Evolutionary conservation across 2,329 filamentous ascomycete species (phyloP), one percentile per base, ranked within the genome.

Genomic region (Nemania bipapillata): DNA sequence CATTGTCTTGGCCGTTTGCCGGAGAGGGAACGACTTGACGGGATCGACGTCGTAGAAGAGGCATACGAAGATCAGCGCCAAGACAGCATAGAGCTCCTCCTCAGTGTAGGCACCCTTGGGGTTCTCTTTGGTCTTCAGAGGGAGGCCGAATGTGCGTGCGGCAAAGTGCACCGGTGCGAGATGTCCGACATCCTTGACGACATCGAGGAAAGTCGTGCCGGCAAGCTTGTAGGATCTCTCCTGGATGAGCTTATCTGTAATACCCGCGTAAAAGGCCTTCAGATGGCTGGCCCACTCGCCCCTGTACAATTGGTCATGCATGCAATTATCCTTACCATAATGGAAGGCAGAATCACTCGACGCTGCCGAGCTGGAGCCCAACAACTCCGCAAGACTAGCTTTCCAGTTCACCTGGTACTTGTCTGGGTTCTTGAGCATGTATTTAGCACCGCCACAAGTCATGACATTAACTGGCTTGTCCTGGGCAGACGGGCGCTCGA

Each of bases 111-210:
- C 77, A 2, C 86, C 86, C 72, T 84, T 86, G 2, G 88, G 86
- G 58, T 88, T 86, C 11, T 87, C 82, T 2, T 79, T 77, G 0
- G 87, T 89, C 81, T 92, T 92, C 45, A 93, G 81, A 0, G 91
- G 90, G 3, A 93, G 81, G 56, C 88, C 87, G 76, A 92, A 91
- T 24, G 84, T 83, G 4, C 86, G 84, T 2, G 90, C 83, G 0
- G 86, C 88, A 47, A 92, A 92, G 73, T 88, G 84, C 3, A 89
- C 87, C 5, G 90, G 90, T 0, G 85, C 86, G 28, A 92, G 80
- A 75, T 93, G 93, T 28, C 87, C 90, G 0, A 93, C 86, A 63
- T 92, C 89, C 26, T 89, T 86, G 9, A 92, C 82, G 3, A 94
- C 84, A 73, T 96, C 92, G 47, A 93, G 86, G 76, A 92, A 90